These are phyloP conservation scores for Angomonas ambiguus DNA, from an alignment of 208 protist species.

Conservation along the genomic window DNA sequence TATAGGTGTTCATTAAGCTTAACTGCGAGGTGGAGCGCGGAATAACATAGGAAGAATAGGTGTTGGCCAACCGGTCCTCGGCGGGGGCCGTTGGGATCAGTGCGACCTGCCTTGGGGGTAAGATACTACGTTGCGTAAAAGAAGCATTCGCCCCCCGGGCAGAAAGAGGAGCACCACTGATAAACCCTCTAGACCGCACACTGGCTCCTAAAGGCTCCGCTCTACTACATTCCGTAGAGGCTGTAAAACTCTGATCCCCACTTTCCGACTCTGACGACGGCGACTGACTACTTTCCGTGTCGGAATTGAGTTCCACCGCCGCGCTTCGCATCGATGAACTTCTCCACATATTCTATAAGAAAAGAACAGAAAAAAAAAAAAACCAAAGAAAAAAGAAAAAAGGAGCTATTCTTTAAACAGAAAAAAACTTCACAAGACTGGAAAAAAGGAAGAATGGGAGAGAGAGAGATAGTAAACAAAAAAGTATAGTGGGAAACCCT, in stretches of 20 bases:
- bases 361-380: neutral
- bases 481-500: neutral
- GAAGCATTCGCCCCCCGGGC: neutral
- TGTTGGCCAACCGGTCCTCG: neutral
- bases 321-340: neutral
- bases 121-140: neutral
- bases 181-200: neutral
- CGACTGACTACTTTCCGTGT: neutral
- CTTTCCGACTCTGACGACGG: neutral
- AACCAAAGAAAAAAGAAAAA: neutral
- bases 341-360: neutral
- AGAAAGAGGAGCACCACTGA: neutral
- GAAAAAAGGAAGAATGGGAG: neutral
- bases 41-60: neutral
- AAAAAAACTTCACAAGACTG: too few species aligned
- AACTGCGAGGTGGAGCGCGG: neutral
- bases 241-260: neutral
- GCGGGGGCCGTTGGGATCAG: neutral
- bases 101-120: neutral
- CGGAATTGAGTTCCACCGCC: slow-evolving; percentile 5
- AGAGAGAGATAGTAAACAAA: neutral
- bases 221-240: neutral
- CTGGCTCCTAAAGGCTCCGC: neutral
- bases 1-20: slow-evolving; percentile 17
- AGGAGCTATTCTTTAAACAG: too few species aligned